A percentile compares a stretch with the other conserved stretches of the same genome.
These are phyloP conservation scores for Fusarium udum DNA, from an alignment of 2,329 filamentous ascomycete genomes.

Conservation along the genomic window DNA sequence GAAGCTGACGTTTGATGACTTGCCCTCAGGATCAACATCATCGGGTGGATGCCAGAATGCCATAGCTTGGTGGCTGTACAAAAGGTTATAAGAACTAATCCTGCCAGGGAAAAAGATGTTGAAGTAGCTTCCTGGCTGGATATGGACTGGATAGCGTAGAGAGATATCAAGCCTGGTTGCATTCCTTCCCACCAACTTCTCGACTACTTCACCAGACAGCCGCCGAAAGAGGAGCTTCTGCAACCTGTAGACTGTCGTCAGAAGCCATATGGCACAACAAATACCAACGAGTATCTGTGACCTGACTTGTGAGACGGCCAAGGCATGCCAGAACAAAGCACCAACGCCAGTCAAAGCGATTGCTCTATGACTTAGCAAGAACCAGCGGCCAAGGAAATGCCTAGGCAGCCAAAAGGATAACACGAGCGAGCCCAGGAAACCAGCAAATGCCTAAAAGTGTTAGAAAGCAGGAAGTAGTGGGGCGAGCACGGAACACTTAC, in stretches of 20 bases:
- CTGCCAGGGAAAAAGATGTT: constrained; percentile 9
- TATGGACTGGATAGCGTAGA: not conserved
- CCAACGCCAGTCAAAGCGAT: not conserved
- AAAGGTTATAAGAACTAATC: not conserved
- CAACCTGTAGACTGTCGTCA: not conserved
- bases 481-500: not conserved
- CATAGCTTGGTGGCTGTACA: not conserved
- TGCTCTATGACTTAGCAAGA: not conserved
- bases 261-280: not conserved
- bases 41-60: constrained; percentile 4
- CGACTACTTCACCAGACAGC: not conserved
- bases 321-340: not conserved
- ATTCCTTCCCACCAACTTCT: not conserved
- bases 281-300: not conserved
- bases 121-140: constrained; percentile 3
- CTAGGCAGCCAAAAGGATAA: not conserved
- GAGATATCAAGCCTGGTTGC: constrained; percentile 6
- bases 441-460: not conserved
- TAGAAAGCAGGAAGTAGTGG: not conserved
- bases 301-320: not conserved
- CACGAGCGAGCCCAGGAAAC: not conserved
- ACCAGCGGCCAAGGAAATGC: not conserved
- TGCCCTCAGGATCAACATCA: not conserved
- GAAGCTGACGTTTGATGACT: not conserved
- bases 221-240: not conserved